Conservation (phyloP, 2,329 filamentous ascomycete genomes). For the Neopestalotiopsis sp. region DNA sequence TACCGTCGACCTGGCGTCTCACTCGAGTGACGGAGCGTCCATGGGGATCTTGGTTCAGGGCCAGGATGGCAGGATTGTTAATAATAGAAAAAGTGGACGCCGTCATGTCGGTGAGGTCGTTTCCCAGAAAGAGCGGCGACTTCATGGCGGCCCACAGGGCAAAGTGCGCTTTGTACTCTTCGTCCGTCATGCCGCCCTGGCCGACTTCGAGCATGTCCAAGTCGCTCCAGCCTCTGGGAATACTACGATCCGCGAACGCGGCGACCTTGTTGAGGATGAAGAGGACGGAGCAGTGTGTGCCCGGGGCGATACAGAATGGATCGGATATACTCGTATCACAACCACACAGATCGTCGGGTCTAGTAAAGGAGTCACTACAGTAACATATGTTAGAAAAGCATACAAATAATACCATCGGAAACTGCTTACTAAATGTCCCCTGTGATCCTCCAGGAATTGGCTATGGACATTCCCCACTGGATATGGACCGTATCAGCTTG, state of each 20-base stretch:
- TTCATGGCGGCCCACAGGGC: slow-evolving; percentile 17
- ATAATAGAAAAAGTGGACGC: slow-evolving; percentile 11
- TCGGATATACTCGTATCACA: slow-evolving; percentile 32
- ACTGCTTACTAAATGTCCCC: slow-evolving; percentile 34
- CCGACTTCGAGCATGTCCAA: slow-evolving; percentile 20
- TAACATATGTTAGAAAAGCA: too few relatives aligned
- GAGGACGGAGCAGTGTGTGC: slow-evolving; percentile 33
- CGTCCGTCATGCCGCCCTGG: slow-evolving; percentile 20
- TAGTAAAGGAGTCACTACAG: slow-evolving; percentile 33
- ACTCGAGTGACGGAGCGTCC: slow-evolving; percentile 17
- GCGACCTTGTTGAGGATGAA: slow-evolving; percentile 33
- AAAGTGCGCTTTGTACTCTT: slow-evolving; percentile 20
- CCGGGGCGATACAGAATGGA: slow-evolving; percentile 28
- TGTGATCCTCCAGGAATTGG: slow-evolving; percentile 40
- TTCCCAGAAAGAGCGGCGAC: slow-evolving; percentile 16
- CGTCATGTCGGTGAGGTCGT: slow-evolving; percentile 13
- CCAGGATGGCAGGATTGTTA: slow-evolving; percentile 19
- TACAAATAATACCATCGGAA: too few relatives aligned
- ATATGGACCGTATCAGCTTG: background rate
- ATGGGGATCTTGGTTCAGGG: slow-evolving; percentile 19
- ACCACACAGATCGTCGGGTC: slow-evolving; percentile 38
- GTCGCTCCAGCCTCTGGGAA: slow-evolving; percentile 16
- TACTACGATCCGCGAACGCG: slow-evolving; percentile 19
- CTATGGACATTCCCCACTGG: slow-evolving; percentile 34
- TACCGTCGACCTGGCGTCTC: slow-evolving; percentile 7